Evolutionary conservation across 2,329 filamentous ascomycete genomes (phyloP).

Genomic region (Fusarium albidum): DNA sequence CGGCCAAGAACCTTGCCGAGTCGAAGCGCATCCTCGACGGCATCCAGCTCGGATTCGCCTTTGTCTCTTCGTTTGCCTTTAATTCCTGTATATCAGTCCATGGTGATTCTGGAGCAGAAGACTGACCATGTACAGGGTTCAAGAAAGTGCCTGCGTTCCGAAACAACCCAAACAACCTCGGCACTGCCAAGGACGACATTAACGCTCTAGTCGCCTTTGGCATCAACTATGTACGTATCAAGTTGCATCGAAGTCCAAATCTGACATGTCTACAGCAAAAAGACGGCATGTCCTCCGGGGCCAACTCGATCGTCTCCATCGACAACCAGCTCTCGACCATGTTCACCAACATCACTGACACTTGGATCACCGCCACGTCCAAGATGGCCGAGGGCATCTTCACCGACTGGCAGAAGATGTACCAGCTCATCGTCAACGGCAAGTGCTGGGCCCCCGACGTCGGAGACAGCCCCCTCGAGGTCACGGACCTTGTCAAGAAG

Average conservation of each 20-base stretch:
- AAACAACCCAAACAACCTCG: not conserved
- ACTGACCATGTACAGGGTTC: not conserved
- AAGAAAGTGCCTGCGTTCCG: not conserved
- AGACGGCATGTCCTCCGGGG: not conserved
- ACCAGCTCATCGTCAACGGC: not conserved
- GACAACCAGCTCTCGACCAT: not conserved
- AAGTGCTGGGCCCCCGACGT: not conserved
- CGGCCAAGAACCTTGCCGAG: not conserved
- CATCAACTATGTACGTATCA: not conserved
- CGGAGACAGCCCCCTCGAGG: not conserved
- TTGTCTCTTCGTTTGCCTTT: not conserved
- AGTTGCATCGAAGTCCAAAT: no score
- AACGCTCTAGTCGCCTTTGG: not conserved
- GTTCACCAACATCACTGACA: not conserved
- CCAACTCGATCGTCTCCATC: not conserved
- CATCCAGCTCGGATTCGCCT: not conserved
- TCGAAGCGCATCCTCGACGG: not conserved
- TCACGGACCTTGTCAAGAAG: not conserved
- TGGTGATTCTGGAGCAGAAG: no score
- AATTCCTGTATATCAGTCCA: not conserved
- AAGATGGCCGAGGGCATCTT: not conserved
- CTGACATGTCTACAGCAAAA: no score
- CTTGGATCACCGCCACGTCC: not conserved
- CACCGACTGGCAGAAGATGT: not conserved
- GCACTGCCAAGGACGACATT: not conserved